phyloP scores from a whole-genome alignment of 495 filamentous ascomycete genomes.

The Emericellopsis terricola region DNA sequence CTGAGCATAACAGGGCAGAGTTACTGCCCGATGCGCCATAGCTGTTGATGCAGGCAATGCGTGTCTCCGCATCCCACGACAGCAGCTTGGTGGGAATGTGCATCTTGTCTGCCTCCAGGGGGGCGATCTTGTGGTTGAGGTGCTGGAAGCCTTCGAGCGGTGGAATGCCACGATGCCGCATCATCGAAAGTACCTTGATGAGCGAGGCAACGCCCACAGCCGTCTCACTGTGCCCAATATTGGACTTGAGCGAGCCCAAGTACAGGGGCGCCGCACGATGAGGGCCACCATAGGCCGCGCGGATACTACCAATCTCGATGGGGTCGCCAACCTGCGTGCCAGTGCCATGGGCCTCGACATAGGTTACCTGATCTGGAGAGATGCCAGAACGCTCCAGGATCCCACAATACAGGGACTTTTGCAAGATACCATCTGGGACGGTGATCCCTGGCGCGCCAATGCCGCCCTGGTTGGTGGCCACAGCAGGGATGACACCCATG shows the following conservation, averaged over 20 bases:
- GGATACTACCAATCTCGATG: constrained; percentile 35
- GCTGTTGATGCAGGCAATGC: constrained; percentile 10
- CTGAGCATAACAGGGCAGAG: constrained; percentile 15
- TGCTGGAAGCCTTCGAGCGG: constrained; percentile 21
- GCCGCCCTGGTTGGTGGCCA: constrained; percentile 27
- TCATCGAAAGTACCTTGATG: constrained; percentile 31
- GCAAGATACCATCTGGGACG: constrained; percentile 16
- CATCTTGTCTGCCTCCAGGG: constrained; percentile 18
- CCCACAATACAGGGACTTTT: constrained; percentile 14
- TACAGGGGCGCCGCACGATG: constrained; percentile 4
- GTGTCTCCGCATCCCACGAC: constrained; percentile 14
- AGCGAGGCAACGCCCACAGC: constrained; percentile 22
- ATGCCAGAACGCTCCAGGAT: constrained; percentile 4
- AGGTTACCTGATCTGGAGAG: constrained; percentile 13
- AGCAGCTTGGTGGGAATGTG: constrained; percentile 12
- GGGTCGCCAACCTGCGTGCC: constrained; percentile 36
- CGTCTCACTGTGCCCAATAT: constrained; percentile 28
- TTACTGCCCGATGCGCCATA: constrained; percentile 14
- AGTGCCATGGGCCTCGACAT: constrained; percentile 25
- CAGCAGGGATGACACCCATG: constrained; percentile 31
- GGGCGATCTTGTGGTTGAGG: constrained; percentile 21
- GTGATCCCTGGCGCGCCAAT: constrained; percentile 15
- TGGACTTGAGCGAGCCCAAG: constrained; percentile 25
- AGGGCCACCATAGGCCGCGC: constrained; percentile 12
- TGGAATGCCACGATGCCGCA: constrained; percentile 22